Evolutionary conservation across 1,284 basidiomycete genomes (phyloP).

Genomic region (Amylostereum areolatum): DNA sequence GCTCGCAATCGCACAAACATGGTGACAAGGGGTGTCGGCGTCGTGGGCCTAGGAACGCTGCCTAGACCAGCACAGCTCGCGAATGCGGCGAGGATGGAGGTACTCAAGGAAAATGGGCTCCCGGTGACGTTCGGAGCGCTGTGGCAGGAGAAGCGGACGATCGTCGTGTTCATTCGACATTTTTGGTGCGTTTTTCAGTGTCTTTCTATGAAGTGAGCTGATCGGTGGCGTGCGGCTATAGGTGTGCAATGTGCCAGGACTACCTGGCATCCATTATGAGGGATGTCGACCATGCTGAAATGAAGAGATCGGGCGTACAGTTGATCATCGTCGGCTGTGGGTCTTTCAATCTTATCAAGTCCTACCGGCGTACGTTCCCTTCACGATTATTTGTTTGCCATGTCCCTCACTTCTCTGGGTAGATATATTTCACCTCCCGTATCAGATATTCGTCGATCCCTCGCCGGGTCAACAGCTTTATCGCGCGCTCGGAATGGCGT

Average conservation of each 20-base stretch:
- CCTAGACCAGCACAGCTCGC: slow-evolving; percentile 48
- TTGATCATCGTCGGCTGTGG: slow-evolving; percentile 80
- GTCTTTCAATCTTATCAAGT: slow-evolving; percentile 63
- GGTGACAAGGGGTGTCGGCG: not conserved
- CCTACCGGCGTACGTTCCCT: slow-evolving; percentile 50
- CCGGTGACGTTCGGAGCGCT: slow-evolving; percentile 68
- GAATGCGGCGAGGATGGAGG: slow-evolving; percentile 54
- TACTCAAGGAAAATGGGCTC: slow-evolving; percentile 64
- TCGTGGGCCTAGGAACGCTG: slow-evolving; percentile 1
- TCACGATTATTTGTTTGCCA: not conserved
- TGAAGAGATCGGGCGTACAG: slow-evolving; percentile 48
- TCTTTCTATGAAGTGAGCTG: slow-evolving; percentile 7
- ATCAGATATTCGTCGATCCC: slow-evolving; percentile 78
- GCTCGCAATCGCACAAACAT: slow-evolving; percentile 20
- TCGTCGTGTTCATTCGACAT: slow-evolving; percentile 73
- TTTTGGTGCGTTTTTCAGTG: slow-evolving; percentile 44
- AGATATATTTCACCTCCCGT: slow-evolving; percentile 57
- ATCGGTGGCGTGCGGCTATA: slow-evolving; percentile 13
- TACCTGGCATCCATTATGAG: slow-evolving; percentile 69
- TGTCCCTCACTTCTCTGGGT: slow-evolving; percentile 4
- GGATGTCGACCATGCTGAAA: slow-evolving; percentile 43
- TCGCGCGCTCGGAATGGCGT: slow-evolving; percentile 64
- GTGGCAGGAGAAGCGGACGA: slow-evolving; percentile 57
- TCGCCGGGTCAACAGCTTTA: slow-evolving; percentile 53
- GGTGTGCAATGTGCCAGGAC: slow-evolving; percentile 79